Percentiles rank a stretch among this genome's conserved stretches.
These are phyloP conservation scores for Raffaelea albimanens DNA, from an alignment of 2,329 filamentous ascomycete species.

Conservation along the genomic window DNA sequence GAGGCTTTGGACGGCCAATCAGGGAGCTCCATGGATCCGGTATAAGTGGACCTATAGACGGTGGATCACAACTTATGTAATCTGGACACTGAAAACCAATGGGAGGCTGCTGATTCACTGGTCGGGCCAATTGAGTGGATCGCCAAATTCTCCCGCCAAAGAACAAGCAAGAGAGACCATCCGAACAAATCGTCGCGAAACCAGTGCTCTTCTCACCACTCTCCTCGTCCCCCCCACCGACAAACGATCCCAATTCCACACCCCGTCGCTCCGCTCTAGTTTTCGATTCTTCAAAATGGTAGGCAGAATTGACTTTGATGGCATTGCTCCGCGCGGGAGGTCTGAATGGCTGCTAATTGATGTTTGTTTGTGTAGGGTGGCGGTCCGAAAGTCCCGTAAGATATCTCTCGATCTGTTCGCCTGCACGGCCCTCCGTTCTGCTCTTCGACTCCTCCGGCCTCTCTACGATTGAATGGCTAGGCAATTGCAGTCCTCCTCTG, in stretches of 20 bases:
- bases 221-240: neutral
- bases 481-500: too few species aligned
- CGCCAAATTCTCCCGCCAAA: neutral
- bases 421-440: too few species aligned
- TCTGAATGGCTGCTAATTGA: conserved; percentile 27
- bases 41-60: too few species aligned
- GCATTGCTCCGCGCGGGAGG: neutral
- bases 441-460: too few species aligned
- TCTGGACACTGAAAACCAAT: conserved; percentile 9
- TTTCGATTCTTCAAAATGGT: conserved; percentile 36
- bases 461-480: too few species aligned
- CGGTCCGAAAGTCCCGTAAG: conserved; percentile 58
- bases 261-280: conserved; percentile 8
- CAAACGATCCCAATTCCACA: neutral
- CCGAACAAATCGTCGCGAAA: neutral
- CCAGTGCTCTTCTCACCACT: neutral
- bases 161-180: neutral
- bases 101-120: conserved; percentile 10
- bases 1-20: too few species aligned
- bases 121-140: conserved; percentile 3
- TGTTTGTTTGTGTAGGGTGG: conserved; percentile 47
- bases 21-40: too few species aligned
- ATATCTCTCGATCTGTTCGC: neutral
- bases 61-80: conserved; percentile 2
- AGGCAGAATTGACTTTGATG: conserved; percentile 18